A percentile compares a stretch with the other conserved stretches of the same genome.
Conservation (phyloP, 371 early-diverging fungal genomes). For the Mortierella sp. region DNA sequence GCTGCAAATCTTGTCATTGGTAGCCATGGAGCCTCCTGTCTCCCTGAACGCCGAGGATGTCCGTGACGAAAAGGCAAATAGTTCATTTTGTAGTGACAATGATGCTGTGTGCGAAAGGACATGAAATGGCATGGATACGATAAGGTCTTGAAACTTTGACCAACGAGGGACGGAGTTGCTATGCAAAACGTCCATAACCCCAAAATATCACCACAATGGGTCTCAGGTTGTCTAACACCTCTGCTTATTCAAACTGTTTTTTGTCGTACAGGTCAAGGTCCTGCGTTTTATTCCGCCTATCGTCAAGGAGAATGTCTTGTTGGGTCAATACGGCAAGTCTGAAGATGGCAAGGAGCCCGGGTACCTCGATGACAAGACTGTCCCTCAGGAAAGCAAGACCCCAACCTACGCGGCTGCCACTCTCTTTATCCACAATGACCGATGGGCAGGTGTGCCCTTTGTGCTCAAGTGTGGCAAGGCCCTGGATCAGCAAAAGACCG, state of each 20-base stretch:
- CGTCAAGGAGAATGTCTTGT: constrained; percentile 78
- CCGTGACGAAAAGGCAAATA: constrained; percentile 87
- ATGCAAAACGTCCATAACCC: background rate
- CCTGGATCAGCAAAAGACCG: constrained; percentile 91
- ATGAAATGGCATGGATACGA: background rate
- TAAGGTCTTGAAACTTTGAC: background rate
- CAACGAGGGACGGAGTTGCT: background rate
- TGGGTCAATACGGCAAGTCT: constrained; percentile 89
- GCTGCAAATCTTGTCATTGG: constrained; percentile 90
- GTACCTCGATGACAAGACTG: constrained; percentile 92
- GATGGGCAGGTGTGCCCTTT: constrained; percentile 98
- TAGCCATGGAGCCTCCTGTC: constrained; percentile 95
- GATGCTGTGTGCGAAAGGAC: background rate
- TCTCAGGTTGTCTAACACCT: background rate
- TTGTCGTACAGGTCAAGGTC: constrained; percentile 88
- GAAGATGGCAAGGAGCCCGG: constrained; percentile 86
- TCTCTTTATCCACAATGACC: constrained; percentile 91
- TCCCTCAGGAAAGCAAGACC: constrained; percentile 82
- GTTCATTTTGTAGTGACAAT: background rate
- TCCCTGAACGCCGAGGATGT: constrained; percentile 90
- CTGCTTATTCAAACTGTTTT: background rate
- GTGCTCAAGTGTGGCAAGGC: constrained; percentile 98
- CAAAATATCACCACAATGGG: background rate
- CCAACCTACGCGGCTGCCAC: constrained; percentile 96
- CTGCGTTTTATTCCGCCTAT: constrained; percentile 87